Conservation (phyloP, 306 rosid species). For the Clitoria ternatea region DNA sequence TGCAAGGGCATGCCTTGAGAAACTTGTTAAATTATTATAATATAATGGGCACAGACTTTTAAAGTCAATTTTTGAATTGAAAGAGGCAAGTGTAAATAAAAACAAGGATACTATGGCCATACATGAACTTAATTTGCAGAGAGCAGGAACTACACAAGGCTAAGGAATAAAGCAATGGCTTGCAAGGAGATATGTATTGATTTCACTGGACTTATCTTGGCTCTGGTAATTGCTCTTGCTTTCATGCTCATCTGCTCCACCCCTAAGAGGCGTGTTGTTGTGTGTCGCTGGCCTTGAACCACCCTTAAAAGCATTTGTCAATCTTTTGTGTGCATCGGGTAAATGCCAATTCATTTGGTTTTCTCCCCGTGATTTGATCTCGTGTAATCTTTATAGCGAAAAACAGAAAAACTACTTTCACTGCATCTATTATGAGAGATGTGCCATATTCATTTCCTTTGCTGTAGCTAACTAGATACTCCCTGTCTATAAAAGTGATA, state of each 20-base stretch:
- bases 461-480: not conserved
- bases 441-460: not conserved
- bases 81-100: not conserved
- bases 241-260: constrained; percentile 20
- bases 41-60: not conserved
- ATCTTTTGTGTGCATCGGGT: not conserved
- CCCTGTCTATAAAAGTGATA: not conserved
- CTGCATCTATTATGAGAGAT: not conserved
- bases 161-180: not conserved
- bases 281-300: constrained; percentile 21
- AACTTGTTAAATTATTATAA: not conserved
- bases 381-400: not conserved
- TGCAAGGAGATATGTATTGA: constrained; percentile 15
- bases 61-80: not conserved
- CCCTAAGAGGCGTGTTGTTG: constrained; percentile 34
- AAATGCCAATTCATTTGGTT: not conserved
- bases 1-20: not conserved
- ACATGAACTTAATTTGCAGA: not conserved
- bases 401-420: not conserved
- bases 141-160: not conserved
- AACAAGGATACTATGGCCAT: not conserved
- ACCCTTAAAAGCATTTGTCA: no score
- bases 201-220: constrained; percentile 23
- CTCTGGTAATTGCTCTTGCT: constrained; percentile 28
- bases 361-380: not conserved